Conservation (phyloP, 192 early-diverging fungal species). For the Paraglomus occultum region DNA sequence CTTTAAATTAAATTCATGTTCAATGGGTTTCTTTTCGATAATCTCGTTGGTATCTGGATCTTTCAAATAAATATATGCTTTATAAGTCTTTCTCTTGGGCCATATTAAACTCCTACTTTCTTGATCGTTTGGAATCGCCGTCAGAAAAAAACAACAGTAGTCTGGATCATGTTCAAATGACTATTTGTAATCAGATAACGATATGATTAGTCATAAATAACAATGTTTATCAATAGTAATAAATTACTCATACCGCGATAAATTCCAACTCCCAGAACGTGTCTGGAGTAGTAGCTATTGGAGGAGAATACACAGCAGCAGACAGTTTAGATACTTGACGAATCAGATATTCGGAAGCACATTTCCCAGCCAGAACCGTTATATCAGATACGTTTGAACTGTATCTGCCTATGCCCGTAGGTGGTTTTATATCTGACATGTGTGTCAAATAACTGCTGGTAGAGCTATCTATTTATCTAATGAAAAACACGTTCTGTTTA, state of each 20-base stretch:
- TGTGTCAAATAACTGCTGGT: too few species aligned
- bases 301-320: slow-evolving; percentile 20
- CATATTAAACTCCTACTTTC: background rate
- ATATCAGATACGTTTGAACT: too few species aligned
- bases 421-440: too few species aligned
- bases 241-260: slow-evolving; percentile 15
- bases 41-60: slow-evolving; percentile 2
- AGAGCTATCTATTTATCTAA: too few species aligned
- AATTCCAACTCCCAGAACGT: slow-evolving; percentile 30
- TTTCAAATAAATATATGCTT: slow-evolving; percentile 20
- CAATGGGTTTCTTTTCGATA: background rate
- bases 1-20: slow-evolving; percentile 18
- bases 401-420: too few species aligned
- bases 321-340: slow-evolving; percentile 2
- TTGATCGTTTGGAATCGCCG: slow-evolving; percentile 6
- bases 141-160: slow-evolving; percentile 5
- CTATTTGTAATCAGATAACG: background rate
- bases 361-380: background rate
- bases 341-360: slow-evolving; percentile 20
- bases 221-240: background rate
- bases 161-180: slow-evolving; percentile 3
- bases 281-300: slow-evolving; percentile 22
- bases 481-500: too few species aligned
- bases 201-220: background rate
- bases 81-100: background rate